phyloP scores from a whole-genome alignment of 2,329 filamentous ascomycete species.

The Neoascochyta sp. region DNA sequence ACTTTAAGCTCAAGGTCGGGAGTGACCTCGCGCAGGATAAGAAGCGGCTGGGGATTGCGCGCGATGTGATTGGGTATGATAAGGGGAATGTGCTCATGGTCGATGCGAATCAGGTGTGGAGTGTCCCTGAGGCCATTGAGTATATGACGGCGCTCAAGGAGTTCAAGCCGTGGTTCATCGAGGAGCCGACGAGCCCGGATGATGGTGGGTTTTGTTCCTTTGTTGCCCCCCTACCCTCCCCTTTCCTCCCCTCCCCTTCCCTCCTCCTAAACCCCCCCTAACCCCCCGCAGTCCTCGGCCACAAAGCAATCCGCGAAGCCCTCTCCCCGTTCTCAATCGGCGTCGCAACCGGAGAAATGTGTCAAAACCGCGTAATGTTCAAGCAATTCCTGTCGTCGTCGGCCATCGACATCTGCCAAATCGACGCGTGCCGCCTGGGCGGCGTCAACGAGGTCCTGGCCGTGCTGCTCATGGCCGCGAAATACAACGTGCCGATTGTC shows the following conservation, averaged over 20 bases:
- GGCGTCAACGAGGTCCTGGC: conserved; percentile 90
- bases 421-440: conserved; percentile 84
- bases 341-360: conserved; percentile 91
- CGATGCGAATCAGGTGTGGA: conserved; percentile 91
- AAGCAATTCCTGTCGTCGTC: conserved; percentile 80
- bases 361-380: conserved; percentile 90
- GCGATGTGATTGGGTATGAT: conserved; percentile 78
- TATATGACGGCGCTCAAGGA: conserved; percentile 80
- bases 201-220: conserved; percentile 55
- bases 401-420: conserved; percentile 83
- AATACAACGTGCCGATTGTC: conserved; percentile 76
- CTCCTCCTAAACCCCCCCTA: conserved; percentile 1
- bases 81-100: conserved; percentile 84
- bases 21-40: conserved; percentile 68
- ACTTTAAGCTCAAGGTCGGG: conserved; percentile 93
- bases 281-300: conserved; percentile 62
- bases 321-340: conserved; percentile 71
- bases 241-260: background rate
- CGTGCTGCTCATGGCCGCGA: conserved; percentile 81
- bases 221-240: background rate
- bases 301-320: conserved; percentile 79
- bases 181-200: conserved; percentile 87
- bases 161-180: conserved; percentile 91
- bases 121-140: conserved; percentile 79
- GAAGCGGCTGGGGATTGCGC: conserved; percentile 66